Base-by-base conservation (phyloP, 108 stramenopile species). In the Aurantiochytrium sp. region DNA sequence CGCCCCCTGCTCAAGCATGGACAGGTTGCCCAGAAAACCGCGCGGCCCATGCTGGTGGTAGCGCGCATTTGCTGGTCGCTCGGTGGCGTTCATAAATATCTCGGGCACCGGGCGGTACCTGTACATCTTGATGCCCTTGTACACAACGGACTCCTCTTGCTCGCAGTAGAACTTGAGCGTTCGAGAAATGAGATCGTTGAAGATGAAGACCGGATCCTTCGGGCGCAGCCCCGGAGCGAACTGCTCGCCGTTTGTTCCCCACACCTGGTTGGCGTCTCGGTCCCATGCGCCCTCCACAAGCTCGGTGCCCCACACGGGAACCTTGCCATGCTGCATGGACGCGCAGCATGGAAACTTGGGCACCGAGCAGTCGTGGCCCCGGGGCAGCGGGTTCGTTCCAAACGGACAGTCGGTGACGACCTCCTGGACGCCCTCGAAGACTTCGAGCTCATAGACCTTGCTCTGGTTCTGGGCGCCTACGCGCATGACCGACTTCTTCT, bases 141-240 rank as follows among this genome's bases (percentile, higher is more conserved):
- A 81, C 6, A 48, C 39, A 48, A 48, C 73, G 45, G 39, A 15
- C 45, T 81, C 42, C 17, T 37, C 30, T 6, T 81, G 10, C 27
- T 81, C 10, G 73, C 45, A 48, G n/a, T 41, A 2, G 24, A 81
- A 81, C 45, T 48, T 41, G n/a, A 81, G 30, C 24, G 73, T 24
- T 12, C 73, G 73, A 6, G n/a, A 48, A 24, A 81, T 81, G 73
- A 81, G 39, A 81, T 81, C 73, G 45, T 81, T 81, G 73, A 81
- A 81, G 73, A 81, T 81, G 45, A 81, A 22, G 39, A 81, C n/a
- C 73, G 39, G 12, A 6, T 81, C 42, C 17, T 48, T 12, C 24
- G 73, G 42, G 1, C 32, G n/a, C 24, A 81, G 19, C 6, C 45
- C 30, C 45, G 73, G 73, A 1, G 73, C 73, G 24, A 81, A 81